Percentiles rank a stretch among this genome's conserved stretches.
phyloP scores from a whole-genome alignment of 1,284 basidiomycete species.

The Ustilago vetiveriae region DNA sequence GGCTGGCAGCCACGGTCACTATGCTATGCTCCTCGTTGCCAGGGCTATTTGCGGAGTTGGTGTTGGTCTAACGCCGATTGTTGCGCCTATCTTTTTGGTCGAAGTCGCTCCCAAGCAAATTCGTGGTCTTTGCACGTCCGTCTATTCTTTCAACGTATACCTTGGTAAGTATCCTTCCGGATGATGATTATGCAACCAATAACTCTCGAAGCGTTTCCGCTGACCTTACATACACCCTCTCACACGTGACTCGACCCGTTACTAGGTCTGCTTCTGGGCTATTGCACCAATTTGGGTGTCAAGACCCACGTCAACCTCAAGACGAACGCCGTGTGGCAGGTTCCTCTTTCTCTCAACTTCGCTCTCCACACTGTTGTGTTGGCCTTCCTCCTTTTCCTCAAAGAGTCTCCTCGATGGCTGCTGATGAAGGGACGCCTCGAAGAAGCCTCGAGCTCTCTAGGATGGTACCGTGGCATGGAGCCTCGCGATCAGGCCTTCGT shows the following conservation, averaged over 20 bases:
- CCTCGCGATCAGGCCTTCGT: conserved; percentile 30
- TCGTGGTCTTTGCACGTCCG: conserved; percentile 49
- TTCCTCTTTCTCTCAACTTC: conserved; percentile 40
- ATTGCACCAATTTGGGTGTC: conserved; percentile 31
- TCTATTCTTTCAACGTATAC: conserved; percentile 41
- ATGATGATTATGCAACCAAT: too few relatives aligned
- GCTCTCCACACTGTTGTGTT: conserved; percentile 62
- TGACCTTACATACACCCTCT: too few relatives aligned
- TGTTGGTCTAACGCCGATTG: conserved; percentile 38
- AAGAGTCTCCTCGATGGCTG: conserved; percentile 83
- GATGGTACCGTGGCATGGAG: conserved; percentile 41
- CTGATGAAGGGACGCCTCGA: conserved; percentile 76
- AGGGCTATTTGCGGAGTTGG: conserved; percentile 34
- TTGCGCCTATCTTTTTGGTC: conserved; percentile 44
- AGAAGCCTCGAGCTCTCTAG: conserved; percentile 73
- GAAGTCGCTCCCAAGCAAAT: conserved; percentile 37
- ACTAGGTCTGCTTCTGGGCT: conserved; percentile 27
- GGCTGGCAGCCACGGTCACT: conserved; percentile 28
- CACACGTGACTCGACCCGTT: too few relatives aligned
- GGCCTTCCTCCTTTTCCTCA: conserved; percentile 70
- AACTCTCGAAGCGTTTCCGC: too few relatives aligned
- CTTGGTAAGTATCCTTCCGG: too few relatives aligned
- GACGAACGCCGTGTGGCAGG: conserved; percentile 30
- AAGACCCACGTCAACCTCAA: conserved; percentile 25
- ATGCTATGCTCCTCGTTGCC: conserved; percentile 33